Evolutionary conservation across 495 filamentous ascomycete species (phyloP), one percentile per base, ranked within the genome.

Genomic region (Aspergillus heteromorphus): DNA sequence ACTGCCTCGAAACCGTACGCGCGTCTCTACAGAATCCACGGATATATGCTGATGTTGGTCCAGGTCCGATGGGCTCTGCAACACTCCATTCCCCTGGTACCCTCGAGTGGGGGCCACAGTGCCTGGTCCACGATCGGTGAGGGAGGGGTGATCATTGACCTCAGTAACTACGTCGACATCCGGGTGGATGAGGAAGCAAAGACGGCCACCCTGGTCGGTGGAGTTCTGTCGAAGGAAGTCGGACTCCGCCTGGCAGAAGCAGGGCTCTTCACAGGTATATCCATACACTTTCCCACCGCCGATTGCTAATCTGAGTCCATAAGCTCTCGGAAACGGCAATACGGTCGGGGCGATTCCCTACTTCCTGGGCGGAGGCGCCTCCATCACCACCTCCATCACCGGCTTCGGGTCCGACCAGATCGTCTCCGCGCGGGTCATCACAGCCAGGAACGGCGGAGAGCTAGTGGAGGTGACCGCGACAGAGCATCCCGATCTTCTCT

Each of bases 271-370:
- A 47, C 43, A 16, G 21, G 23, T 47, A 47, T 20, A 9, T 19
- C 17, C 42, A 2, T 25, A 18, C 10, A 11, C 18, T 14, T 45
- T 5, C 13, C 31, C 1, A n/a, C 41, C 4, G 2, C 23, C 7
- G 23, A 27, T 27, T n/a, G n/a, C 23, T 7, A 27, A 3, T 27
- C 23, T 27, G 23, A 27, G 3, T 7, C 23, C 23, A 27, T 7
- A 27, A 51, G 49, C 49, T 3, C 49, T 52, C 18, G 49, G 49
- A 25, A 42, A 52, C 20, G 49, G 49, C 34, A 52, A 52, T 36
- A 52, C 18, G 0, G 49, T 52, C 5, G 49, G 49, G 4, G 34
- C 49, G 8, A 52, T 52, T 20, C 49, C 49, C 3, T 52, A 52
- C 49, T 42, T 52, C 49, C 49, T 52, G 36, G 25, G 25, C 1